Base-by-base conservation (phyloP, 257 asterid species). In the Gentiana straminea region DNA sequence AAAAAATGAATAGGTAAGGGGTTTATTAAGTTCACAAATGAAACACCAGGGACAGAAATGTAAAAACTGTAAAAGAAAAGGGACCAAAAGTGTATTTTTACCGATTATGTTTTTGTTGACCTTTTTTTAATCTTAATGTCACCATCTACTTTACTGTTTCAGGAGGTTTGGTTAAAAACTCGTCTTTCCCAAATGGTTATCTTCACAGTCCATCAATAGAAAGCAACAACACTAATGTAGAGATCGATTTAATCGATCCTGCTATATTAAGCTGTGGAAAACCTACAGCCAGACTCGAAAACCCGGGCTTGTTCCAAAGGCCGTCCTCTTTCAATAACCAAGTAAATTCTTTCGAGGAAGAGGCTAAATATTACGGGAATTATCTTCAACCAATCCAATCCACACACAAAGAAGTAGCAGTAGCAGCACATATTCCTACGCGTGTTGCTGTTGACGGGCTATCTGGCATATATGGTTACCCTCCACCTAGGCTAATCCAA, bases 171-270 rank as follows among this genome's bases (percentile, higher is more conserved):
- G 55, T 72, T 37, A 80, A 75, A 46, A 34, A 68, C 54, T 51
- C 81, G 56, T 62, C 88, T 52, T 68, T 68, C 9, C 63, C 84
- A 33, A 74, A 49, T 77, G 53, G 61, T 47, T 46, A 62, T 54
- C 75, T 69, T 66, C 85, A 73, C 68, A 71, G 61, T 24, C 69
- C 77, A 10, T 58, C 82, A 63, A 53, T 61, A 36, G 77, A 77
- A 58, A 79, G 62, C 57, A 70, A 34, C 62, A 51, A 66, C 68
- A 64, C 70, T 65, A 54, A 62, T 33, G 70, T 64, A 24, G 74
- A 73, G 41, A 51, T 66, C 59, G 83, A 89, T 60, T 73, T 83
- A 67, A 57, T 73, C 33, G 82, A 75, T 75, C 84, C 81, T 63
- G 81, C 91, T 61, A 50, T 77, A 45, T 63, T 79, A 62, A 72